A percentile compares a stretch with the other conserved stretches of the same genome.
Conservation (phyloP, 257 asterid species). For the Lycium barbarum region DNA sequence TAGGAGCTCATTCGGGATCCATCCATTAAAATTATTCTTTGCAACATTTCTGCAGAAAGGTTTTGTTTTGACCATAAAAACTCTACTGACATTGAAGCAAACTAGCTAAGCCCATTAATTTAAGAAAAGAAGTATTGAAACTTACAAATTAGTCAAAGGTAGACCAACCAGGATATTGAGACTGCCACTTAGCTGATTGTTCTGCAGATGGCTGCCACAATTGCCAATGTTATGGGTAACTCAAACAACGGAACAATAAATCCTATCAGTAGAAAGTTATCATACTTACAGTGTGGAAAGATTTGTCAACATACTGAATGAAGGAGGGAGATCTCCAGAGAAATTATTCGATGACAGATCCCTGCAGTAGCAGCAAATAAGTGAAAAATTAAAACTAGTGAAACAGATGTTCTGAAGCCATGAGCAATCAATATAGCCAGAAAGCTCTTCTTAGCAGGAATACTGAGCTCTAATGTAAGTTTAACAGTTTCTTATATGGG, state of each 20-base stretch:
- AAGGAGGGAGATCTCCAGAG: conserved; percentile 86
- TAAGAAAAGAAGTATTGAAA: conserved; percentile 29
- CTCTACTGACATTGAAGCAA: conserved; percentile 17
- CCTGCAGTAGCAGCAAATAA: conserved; percentile 55
- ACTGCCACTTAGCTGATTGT: conserved; percentile 83
- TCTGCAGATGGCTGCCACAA: conserved; percentile 73
- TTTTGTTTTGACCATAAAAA: not conserved
- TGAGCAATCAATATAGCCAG: not conserved
- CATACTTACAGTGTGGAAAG: conserved; percentile 87
- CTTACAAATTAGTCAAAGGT: conserved; percentile 88
- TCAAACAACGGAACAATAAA: conserved; percentile 35
- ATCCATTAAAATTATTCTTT: conserved; percentile 82
- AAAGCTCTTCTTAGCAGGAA: conserved; percentile 16
- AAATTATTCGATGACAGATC: conserved; percentile 86
- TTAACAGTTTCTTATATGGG: not conserved
- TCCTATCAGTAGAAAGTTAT: conserved; percentile 26
- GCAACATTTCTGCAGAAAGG: conserved; percentile 84
- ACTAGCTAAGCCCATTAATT: not conserved
- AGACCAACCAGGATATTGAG: conserved; percentile 69
- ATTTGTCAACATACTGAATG: conserved; percentile 72
- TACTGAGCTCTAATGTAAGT: not conserved
- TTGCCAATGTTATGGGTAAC: conserved; percentile 33
- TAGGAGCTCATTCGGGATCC: conserved; percentile 83
- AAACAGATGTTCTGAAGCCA: conserved; percentile 21
- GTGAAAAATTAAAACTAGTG: conserved; percentile 24